These are phyloP conservation scores for Cladosporium sp. DNA, from an alignment of 2,329 filamentous ascomycete genomes.

Conservation along the genomic window DNA sequence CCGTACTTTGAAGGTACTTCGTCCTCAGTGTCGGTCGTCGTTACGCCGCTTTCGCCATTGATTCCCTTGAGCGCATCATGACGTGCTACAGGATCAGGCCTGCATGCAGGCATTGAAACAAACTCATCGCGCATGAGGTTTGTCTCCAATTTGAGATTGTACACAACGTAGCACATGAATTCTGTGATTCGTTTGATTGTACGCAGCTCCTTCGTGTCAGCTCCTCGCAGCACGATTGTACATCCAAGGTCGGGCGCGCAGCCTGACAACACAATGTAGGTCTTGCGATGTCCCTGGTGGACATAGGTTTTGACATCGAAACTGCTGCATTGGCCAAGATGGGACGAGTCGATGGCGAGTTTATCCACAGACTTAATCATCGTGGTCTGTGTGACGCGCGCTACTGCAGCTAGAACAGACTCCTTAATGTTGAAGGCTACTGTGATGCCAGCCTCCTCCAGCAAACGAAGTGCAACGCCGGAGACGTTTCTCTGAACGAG, in stretches of 20 bases:
- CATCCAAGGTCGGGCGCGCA: constrained; percentile 87
- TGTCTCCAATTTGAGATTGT: constrained; percentile 93
- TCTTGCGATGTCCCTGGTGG: constrained; percentile 79
- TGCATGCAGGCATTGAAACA: constrained; percentile 65
- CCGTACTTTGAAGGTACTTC: constrained; percentile 78
- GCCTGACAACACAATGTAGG: constrained; percentile 90
- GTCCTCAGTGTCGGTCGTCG: constrained; percentile 1
- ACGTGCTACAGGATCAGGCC: constrained; percentile 1
- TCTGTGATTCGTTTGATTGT: constrained; percentile 91
- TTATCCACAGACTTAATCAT: constrained; percentile 96
- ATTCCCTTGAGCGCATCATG: constrained; percentile 34
- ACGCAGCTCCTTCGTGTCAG: constrained; percentile 62
- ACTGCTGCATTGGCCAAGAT: constrained; percentile 73
- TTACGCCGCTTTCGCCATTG: not conserved
- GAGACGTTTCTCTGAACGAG: constrained; percentile 93
- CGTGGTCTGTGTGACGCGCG: constrained; percentile 82
- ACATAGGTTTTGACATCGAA: constrained; percentile 97
- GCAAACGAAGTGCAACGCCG: constrained; percentile 79
- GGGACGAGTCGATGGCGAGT: constrained; percentile 68
- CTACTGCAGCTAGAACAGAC: constrained; percentile 90
- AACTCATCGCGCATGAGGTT: constrained; percentile 91
- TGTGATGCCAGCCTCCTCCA: constrained; percentile 83
- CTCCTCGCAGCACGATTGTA: constrained; percentile 86
- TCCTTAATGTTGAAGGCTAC: constrained; percentile 96
- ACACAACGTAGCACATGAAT: constrained; percentile 98